Conservation (phyloP, 2,329 filamentous ascomycete genomes). For the Claviceps maximensis region DNA sequence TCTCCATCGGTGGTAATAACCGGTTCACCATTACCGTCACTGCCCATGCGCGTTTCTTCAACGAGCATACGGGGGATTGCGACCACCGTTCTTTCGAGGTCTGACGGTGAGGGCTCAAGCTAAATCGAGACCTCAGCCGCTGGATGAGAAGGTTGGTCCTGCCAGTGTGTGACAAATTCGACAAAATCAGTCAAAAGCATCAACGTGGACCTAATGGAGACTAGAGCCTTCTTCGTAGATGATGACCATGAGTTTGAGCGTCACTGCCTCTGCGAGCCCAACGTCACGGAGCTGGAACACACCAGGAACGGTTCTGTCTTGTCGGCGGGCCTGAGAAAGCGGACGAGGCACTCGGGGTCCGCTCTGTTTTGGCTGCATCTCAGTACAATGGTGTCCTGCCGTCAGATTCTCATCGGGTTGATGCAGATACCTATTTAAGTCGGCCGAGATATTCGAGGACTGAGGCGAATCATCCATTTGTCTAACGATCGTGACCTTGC, state of each 20-base stretch:
- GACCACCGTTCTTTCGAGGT: not conserved
- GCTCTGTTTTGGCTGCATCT: not conserved
- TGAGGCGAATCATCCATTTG: too few species aligned
- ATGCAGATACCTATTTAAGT: not conserved
- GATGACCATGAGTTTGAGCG: not conserved
- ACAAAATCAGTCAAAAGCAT: not conserved
- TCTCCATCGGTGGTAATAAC: too few species aligned
- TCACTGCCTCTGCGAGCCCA: not conserved
- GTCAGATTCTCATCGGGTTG: not conserved
- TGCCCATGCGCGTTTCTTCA: conserved; percentile 8
- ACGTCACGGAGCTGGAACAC: not conserved
- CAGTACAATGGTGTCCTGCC: not conserved
- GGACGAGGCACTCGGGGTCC: not conserved
- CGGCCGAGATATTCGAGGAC: too few species aligned
- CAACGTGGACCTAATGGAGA: not conserved
- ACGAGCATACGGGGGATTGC: not conserved
- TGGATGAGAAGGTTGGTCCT: not conserved
- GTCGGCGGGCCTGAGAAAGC: not conserved
- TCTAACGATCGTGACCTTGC: too few species aligned
- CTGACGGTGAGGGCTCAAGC: not conserved
- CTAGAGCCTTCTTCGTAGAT: not conserved
- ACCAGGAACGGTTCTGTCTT: not conserved
- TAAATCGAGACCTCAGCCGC: not conserved
- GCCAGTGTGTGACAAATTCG: not conserved
- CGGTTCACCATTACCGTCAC: conserved; percentile 31